Evolutionary conservation across 1,284 basidiomycete species (phyloP), one percentile per base, ranked within the genome.

Genomic region (Meripilus lineatus): DNA sequence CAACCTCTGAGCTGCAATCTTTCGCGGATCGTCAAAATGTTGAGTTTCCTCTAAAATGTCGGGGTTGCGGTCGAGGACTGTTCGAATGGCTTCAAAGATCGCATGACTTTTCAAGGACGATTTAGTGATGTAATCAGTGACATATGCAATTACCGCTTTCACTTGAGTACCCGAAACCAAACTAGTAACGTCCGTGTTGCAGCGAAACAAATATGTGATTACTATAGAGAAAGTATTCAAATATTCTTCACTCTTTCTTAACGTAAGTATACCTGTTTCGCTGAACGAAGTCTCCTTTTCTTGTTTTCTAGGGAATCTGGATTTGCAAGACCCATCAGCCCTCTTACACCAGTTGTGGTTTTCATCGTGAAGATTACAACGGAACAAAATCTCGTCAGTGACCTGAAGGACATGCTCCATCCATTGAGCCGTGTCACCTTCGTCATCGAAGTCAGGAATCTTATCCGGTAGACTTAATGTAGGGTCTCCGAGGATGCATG

Each of bases 171-270:
- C 64, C 23, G 65, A 67, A 5, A 57, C 32, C 7, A 68, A 40
- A 48, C 56, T 57, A 2, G 63, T 66, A 3, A 65, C 59, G 58
- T 69, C 63, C 7, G 63, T 60, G 46, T 69, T 69, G 40, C 62
- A 64, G 10, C 58, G 42, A 8, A 67, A 38, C 0, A 68, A 24
- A 53, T 65, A 70, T 20, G 62, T 62, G 1, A 68, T 2, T 8
- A 47, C 8, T 21, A 52, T 43, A 1, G 54, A 57, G 26, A 63
- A 58, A 2, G 57, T 65, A 48, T 70, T 71, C 5, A 70, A 35
- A 55, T 50, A 55, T 4, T 57, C 36, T 46, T 70, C 67, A 8
- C 40, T 36, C 38, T 70, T 64, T 40, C 62, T 59, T 38, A 70
- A 43, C 15, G 51, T 50, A 1, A 69, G 38, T 36, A 47, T 48